phyloP scores from a whole-genome alignment of 495 filamentous ascomycete species.

The Talaromyces nanjingensis region DNA sequence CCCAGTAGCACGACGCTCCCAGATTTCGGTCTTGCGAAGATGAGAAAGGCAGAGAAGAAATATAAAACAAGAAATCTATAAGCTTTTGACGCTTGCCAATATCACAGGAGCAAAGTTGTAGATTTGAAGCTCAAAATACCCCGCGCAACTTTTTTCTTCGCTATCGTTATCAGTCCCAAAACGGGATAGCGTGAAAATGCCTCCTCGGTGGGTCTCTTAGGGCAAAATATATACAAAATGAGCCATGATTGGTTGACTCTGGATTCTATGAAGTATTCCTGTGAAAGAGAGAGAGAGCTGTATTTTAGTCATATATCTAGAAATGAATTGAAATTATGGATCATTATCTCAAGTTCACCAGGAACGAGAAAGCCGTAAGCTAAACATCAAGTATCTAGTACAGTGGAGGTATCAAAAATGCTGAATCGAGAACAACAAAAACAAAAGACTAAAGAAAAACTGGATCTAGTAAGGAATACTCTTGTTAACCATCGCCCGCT shows the following conservation, averaged over 20 bases:
- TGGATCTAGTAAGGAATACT: not conserved
- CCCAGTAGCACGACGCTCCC: not conserved
- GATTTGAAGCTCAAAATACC: not conserved
- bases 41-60: not conserved
- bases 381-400: not conserved
- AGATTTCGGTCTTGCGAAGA: not conserved
- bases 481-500: conserved; percentile 12
- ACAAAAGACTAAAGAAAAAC: not conserved
- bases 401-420: not conserved
- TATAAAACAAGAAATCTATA: not conserved
- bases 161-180: conserved; percentile 5
- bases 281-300: not conserved
- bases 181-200: not conserved
- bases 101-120: not conserved
- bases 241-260: not conserved
- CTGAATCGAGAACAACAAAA: not conserved
- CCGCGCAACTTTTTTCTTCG: conserved; percentile 2
- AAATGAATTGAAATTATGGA: not conserved
- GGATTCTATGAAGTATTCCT: not conserved
- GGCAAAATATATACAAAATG: not conserved
- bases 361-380: not conserved
- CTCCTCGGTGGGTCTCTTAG: not conserved
- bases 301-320: not conserved
- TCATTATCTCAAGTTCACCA: not conserved
- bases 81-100: not conserved